Evolutionary conservation across 345 rosid species (phyloP).

Genomic region (Alliaria petiolata): DNA sequence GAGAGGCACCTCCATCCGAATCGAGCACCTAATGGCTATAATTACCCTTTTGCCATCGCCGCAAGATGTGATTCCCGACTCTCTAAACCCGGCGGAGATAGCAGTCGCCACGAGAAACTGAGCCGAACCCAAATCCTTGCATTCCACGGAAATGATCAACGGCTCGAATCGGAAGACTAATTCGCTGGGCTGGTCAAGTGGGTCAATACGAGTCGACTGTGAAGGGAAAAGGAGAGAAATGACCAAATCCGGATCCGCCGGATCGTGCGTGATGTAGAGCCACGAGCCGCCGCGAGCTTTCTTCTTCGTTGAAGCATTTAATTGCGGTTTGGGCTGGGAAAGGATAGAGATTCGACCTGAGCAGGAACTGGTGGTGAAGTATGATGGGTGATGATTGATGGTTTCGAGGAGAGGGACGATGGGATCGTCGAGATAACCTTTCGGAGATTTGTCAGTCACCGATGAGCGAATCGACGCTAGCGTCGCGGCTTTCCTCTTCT

Average conservation of each 20-base stretch:
- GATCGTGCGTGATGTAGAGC: constrained; percentile 73
- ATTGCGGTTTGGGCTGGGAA: constrained; percentile 50
- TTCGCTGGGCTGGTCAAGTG: constrained; percentile 26
- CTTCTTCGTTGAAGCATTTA: constrained; percentile 30
- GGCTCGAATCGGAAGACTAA: constrained; percentile 87
- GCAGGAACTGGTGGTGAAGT: constrained; percentile 94
- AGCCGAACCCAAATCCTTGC: constrained; percentile 60
- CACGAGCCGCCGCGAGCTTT: constrained; percentile 90
- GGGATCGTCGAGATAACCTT: constrained; percentile 69
- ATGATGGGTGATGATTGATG: constrained; percentile 66
- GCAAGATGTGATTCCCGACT: constrained; percentile 79
- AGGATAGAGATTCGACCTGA: constrained; percentile 92
- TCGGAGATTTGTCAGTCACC: constrained; percentile 70
- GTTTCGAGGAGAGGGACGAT: constrained; percentile 68
- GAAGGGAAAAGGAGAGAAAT: constrained; percentile 53
- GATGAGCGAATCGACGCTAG: constrained; percentile 51
- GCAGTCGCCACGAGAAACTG: constrained; percentile 66
- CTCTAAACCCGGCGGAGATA: constrained; percentile 70
- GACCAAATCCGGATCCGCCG: constrained; percentile 46
- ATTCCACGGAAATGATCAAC: constrained; percentile 75
- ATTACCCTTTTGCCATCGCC: constrained; percentile 69
- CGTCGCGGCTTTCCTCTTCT: constrained; percentile 68
- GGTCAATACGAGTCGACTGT: background rate
- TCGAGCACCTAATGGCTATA: constrained; percentile 76
- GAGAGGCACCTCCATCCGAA: constrained; percentile 80